Base-by-base conservation (phyloP, 805 yeast species). In the Saccharomycopsis selenospora region DNA sequence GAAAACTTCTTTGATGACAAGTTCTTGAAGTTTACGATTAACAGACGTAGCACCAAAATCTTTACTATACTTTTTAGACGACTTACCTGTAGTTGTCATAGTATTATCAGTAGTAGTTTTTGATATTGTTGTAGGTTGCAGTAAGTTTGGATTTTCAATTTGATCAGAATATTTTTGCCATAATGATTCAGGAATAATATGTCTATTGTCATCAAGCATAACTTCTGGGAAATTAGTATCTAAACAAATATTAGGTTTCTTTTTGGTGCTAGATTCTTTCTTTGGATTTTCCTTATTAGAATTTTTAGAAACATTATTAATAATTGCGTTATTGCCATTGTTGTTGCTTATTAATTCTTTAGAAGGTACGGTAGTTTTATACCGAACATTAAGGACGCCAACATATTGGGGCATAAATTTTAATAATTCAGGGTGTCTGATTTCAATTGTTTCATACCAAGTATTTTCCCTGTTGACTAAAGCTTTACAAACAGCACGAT, bases 351-450 rank as follows among this genome's bases (percentile, higher is more conserved):
- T 50, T 42, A 59, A 53, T 11, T 59, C 63, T 36, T 60, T 60
- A 20, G 56, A 56, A 24, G 61, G 55, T 30, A 69, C 61, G 30
- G 73, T 63, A 52, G 79, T 75, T 48, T 77, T 71, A 61, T 89
- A 91, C 50, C 98, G 74, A 3, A 91, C 98, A 62, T 91, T 91
- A 48, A 91, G 68, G 1, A 91, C 97, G 4, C 99, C 99, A 47
- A 91, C 86, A 63, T 93, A 93, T 55, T 79, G 77, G 2, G 99
- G 99, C 95, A 93, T 85, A 64, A 85, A 93, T 54, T 73, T 72
- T 49, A 89, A 70, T 36, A 93, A 69, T 45, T 82, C 90, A 20
- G 83, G 81, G 63, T 88, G 96, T 17, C 73, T 69, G 33, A 71
- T 65, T 65, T 93, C 98, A 42, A 93, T 82, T 3, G 82, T 79